Conservation (phyloP, 1,139 yeast genomes). For the Geotrichum siamense region DNA sequence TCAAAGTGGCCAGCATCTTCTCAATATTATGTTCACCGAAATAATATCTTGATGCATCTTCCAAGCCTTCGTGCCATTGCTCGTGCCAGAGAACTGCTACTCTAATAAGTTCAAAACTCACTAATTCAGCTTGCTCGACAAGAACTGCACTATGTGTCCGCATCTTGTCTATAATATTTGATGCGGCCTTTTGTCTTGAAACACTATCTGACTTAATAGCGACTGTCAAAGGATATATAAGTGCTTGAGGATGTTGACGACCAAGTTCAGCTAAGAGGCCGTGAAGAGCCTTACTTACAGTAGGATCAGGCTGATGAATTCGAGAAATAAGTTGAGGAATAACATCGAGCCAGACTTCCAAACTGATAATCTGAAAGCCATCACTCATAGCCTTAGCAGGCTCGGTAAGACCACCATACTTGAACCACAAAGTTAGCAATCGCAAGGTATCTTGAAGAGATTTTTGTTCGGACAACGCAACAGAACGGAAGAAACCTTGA, state of each 20-base stretch:
- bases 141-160: slow-evolving; percentile 74
- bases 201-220: slow-evolving; percentile 92
- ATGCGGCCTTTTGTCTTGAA: slow-evolving; percentile 85
- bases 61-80: slow-evolving; percentile 96
- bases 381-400: slow-evolving; percentile 88
- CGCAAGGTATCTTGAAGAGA: slow-evolving; percentile 91
- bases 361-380: slow-evolving; percentile 81
- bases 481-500: slow-evolving; percentile 91
- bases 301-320: slow-evolving; percentile 88
- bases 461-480: slow-evolving; percentile 76
- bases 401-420: slow-evolving; percentile 87
- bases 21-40: slow-evolving; percentile 94
- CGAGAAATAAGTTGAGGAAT: slow-evolving; percentile 93
- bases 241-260: slow-evolving; percentile 92
- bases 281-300: slow-evolving; percentile 72
- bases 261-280: slow-evolving; percentile 83
- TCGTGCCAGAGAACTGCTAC: slow-evolving; percentile 98
- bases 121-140: slow-evolving; percentile 89
- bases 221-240: slow-evolving; percentile 91
- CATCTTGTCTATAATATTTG: slow-evolving; percentile 87
- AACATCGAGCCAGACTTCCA: slow-evolving; percentile 93
- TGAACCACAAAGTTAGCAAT: slow-evolving; percentile 87
- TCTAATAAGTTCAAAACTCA: slow-evolving; percentile 86
- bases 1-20: slow-evolving; percentile 86
- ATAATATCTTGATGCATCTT: slow-evolving; percentile 89